Evolutionary conservation across 306 rosid genomes (phyloP), one percentile per base, ranked within the genome.

Genomic region (Acacia crassicarpa): DNA sequence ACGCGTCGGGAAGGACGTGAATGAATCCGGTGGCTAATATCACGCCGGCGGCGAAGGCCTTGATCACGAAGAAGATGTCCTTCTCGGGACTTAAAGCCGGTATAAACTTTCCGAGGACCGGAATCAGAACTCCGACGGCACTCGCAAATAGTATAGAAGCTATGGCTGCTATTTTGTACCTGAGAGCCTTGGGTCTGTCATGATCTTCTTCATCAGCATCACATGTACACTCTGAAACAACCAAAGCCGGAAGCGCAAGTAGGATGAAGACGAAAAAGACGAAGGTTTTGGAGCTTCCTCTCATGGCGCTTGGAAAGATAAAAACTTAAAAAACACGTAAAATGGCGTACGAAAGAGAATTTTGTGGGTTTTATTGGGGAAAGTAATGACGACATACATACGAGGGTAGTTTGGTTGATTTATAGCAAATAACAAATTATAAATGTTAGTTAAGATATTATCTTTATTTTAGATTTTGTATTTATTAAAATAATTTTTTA

Each of bases 21-120:
- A 95, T 91, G 78, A 95, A 95, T 0, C 94, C 98, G 0, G 97
- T 94, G 0, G 97, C 10, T 0, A 94, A 46, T 6, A 94, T 95
- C 2, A 95, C 98, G 0, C 98, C 95, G 1, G 98, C 98, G 0
- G 97, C 97, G 7, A 94, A 93, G 0, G 97, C 92, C 63, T 94
- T 93, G 7, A 93, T 83, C 0, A 91, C 0, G 59, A 91, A 93
- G 66, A 94, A 93, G 0, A 91, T 65, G 67, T 86, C 83, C 15
- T 70, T 91, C 14, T 91, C 95, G 0, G 95, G 97, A 1, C 92
- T 83, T 8, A 94, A 16, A 0, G 95, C 92, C 0, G 90, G 90
- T 8, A 93, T n/a, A 0, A 80, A 12, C 72, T 88, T 94, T 0
- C 98, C 98, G 0, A 91, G 76, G 2, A 90, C 54, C 0, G 97